Evolutionary conservation across 805 yeast species (phyloP).

Genomic region (Nakazawaea siamensis): DNA sequence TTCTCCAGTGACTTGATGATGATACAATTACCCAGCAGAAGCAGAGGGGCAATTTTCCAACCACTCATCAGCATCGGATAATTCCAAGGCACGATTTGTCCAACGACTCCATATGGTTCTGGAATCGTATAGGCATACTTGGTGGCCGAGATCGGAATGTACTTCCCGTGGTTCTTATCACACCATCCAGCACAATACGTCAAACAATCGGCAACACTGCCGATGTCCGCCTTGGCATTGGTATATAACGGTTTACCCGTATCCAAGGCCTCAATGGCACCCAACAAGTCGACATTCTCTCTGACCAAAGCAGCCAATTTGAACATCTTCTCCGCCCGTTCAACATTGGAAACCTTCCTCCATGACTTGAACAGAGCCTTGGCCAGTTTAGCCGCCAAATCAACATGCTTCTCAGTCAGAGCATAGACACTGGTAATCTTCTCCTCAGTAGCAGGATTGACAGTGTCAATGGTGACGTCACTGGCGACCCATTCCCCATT

Average conservation of each 20-base stretch:
- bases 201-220: slow-evolving; percentile 34
- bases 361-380: slow-evolving; percentile 36
- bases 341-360: slow-evolving; percentile 36
- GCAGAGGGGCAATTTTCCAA: slow-evolving; percentile 79
- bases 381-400: slow-evolving; percentile 43
- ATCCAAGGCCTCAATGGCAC: slow-evolving; percentile 46
- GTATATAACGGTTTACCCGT: slow-evolving; percentile 43
- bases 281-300: slow-evolving; percentile 36
- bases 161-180: slow-evolving; percentile 41
- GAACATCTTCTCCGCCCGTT: slow-evolving; percentile 30
- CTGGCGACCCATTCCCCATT: slow-evolving; percentile 42
- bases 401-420: slow-evolving; percentile 39
- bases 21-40: slow-evolving; percentile 71
- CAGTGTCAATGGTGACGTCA: slow-evolving; percentile 30
- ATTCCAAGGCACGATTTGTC: slow-evolving; percentile 68
- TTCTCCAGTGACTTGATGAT: slow-evolving; percentile 70
- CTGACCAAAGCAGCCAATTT: slow-evolving; percentile 46
- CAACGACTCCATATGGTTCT: slow-evolving; percentile 62
- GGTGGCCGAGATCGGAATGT: slow-evolving; percentile 28
- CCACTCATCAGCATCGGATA: slow-evolving; percentile 65
- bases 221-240: slow-evolving; percentile 43
- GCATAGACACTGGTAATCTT: slow-evolving; percentile 37
- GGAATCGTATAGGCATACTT: slow-evolving; percentile 61
- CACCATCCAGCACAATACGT: slow-evolving; percentile 59
- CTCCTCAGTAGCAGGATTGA: slow-evolving; percentile 43